Base-by-base conservation (phyloP, 371 early-diverging fungal species). In the Mucor saturninus region DNA sequence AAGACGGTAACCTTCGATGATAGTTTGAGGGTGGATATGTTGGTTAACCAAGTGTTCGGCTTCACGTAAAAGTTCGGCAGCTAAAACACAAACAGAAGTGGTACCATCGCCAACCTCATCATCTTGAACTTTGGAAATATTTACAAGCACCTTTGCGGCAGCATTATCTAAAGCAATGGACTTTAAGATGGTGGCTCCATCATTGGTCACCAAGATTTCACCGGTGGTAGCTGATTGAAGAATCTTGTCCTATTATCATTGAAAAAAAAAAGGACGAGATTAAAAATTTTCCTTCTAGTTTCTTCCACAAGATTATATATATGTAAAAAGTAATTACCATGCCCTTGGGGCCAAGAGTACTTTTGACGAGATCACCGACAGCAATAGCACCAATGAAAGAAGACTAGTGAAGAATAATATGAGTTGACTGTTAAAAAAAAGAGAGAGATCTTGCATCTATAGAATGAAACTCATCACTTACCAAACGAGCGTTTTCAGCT, bases 101-200 rank as follows among this genome's bases (percentile, higher is more conserved):
- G 99, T 99, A 52, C 99, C 99, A 81, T 99, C 99, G 59, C 99
- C 99, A 29, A 99, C 99, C 81, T 99, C 99, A 79, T 96, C 98
- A 80, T 99, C 99, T 84, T 99, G 99, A 11, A 96, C 98, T 75
- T 98, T 96, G 64, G 99, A 97, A 59, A 95, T 90, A 83, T 95
- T 97, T 66, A 99, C 98, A 51, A 99, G 84, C 13, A 99, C 96
- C 81, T 98, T 97, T 63, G 99, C 99, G 39, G 98, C 97, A 5
- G 99, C 95, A 75, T 98, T 97, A 79, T 99, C 98, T 43, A 99
- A 88, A 14, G 95, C 92, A 64, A 99, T 95, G 46, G 96, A 96
- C 78, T 99, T 99, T 49, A 99, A 85, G 73, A 99, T 99, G 38
- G 99, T 99, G 14, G 99, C 99, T 54, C 99, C 99, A 81, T 99